These are phyloP conservation scores for Arthroderma sp. DNA, from an alignment of 2,329 filamentous ascomycete species.

Conservation along the genomic window DNA sequence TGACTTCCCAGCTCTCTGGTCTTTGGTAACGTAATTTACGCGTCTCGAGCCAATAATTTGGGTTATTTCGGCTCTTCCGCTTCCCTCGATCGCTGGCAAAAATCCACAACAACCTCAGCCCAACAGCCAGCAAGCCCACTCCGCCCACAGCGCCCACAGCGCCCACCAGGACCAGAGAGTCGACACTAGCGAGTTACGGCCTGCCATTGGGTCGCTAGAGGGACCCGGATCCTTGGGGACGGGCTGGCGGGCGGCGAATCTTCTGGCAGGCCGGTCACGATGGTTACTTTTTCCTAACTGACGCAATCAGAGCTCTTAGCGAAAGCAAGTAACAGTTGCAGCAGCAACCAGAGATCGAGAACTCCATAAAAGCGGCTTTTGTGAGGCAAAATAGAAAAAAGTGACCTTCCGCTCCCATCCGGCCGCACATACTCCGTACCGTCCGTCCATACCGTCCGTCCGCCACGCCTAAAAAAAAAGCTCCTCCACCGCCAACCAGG, in stretches of 20 bases:
- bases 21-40: slow-evolving; percentile 1
- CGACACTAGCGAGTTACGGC: not conserved
- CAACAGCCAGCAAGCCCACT: too few relatives aligned
- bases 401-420: not conserved
- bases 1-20: slow-evolving; percentile 2
- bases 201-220: not conserved
- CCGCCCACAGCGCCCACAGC: not conserved
- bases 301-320: not conserved
- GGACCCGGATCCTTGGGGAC: slow-evolving; percentile 3
- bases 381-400: slow-evolving; percentile 1
- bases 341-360: not conserved
- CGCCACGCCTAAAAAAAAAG: not conserved
- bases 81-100: not conserved
- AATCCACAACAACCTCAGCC: not conserved
- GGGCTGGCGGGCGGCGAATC: slow-evolving; percentile 6
- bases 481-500: not conserved
- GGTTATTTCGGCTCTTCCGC: not conserved
- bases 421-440: slow-evolving; percentile 1
- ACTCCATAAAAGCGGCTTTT: too few relatives aligned
- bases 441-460: slow-evolving; percentile 4
- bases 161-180: not conserved
- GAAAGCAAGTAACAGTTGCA: not conserved
- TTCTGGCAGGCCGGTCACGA: slow-evolving; percentile 3
- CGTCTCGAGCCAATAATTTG: not conserved
- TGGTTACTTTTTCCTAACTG: not conserved